Evolutionary conservation across 352 stramenopile species (phyloP), one percentile per base, ranked within the genome.

Genomic region (Phytophthora sp.): DNA sequence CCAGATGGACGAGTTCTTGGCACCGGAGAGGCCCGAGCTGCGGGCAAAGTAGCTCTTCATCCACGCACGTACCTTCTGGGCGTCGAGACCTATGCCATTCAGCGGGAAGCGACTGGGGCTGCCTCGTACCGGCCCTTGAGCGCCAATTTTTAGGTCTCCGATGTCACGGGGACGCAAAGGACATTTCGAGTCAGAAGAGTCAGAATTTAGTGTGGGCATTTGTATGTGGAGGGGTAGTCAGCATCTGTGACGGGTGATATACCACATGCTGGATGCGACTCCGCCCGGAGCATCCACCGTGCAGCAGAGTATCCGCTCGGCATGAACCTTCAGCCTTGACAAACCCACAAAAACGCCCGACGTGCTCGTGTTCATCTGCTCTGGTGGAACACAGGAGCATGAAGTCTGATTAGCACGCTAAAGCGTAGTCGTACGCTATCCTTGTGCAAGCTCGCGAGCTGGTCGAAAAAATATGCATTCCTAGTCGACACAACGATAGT

Each of bases 201-300:
- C 60, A 53, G 60, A 64, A 61, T 54, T 62, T 62, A 67, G n/a
- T 26, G 4, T 56, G 38, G 18, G 8, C 3, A 26, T 45, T 67
- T 64, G 48, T 55, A 61, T 32, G 13, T 18, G 1, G 0, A 4
- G 3, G 20, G 21, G 53, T 21, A 60, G 53, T 54, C 57, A 63
- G 42, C 30, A 64, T 52, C 57, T 72, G 58, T 54, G 45, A 73
- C 51, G 64, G 65, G 64, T 73, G 64, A 12, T 54, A 61, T 38
- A 44, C 62, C 41, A 56, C 26, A 56, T 53, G 44, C 15, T 45
- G 45, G 61, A 39, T 60, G 32, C 28, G 18, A 18, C 35, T 50
- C 51, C 38, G 27, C 38, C 39, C 52, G 39, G 7, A 45, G 30
- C 50, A 57, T 13, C 41, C 32, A 54, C 13, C 27, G 13, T 9